Percentiles rank a stretch among this genome's conserved stretches.
phyloP scores from a whole-genome alignment of 495 filamentous ascomycete genomes.

The Xylaria cubensis region DNA sequence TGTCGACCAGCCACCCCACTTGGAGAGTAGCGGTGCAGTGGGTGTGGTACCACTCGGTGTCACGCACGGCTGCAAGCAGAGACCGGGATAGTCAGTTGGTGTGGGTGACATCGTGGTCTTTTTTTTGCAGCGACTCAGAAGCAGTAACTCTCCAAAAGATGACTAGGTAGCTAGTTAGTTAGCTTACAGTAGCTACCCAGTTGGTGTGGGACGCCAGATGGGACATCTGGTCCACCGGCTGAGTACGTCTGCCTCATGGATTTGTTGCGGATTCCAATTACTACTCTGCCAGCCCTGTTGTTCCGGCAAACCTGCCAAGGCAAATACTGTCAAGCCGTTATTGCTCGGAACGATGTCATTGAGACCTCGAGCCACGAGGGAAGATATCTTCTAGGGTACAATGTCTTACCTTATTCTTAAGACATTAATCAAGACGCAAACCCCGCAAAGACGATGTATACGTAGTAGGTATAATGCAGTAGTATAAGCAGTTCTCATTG shows the following conservation, averaged over 20 bases:
- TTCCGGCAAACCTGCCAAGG: background rate
- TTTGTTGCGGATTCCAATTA: slow-evolving; percentile 37
- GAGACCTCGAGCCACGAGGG: background rate
- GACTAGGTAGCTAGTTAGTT: background rate
- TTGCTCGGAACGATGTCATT: background rate
- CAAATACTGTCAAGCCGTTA: background rate
- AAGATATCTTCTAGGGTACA: background rate
- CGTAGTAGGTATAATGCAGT: background rate
- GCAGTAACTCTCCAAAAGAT: slow-evolving; percentile 38
- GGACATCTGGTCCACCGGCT: slow-evolving; percentile 37
- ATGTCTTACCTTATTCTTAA: background rate
- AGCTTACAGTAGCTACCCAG: slow-evolving; percentile 4
- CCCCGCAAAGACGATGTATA: slow-evolving; percentile 10
- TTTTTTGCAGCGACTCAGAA: slow-evolving; percentile 34
- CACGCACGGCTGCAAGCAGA: slow-evolving; percentile 42
- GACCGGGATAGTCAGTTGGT: slow-evolving; percentile 32
- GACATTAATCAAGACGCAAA: background rate
- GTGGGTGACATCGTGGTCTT: slow-evolving; percentile 35
- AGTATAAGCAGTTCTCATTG: background rate
- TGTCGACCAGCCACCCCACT: slow-evolving; percentile 42
- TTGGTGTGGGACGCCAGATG: slow-evolving; percentile 32
- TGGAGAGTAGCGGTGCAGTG: slow-evolving; percentile 33
- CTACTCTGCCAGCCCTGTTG: slow-evolving; percentile 44
- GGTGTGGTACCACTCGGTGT: slow-evolving; percentile 44
- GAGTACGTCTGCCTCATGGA: slow-evolving; percentile 29